Evolutionary conservation across 805 yeast species (phyloP).

Genomic region (Nakazawaea pomicola): DNA sequence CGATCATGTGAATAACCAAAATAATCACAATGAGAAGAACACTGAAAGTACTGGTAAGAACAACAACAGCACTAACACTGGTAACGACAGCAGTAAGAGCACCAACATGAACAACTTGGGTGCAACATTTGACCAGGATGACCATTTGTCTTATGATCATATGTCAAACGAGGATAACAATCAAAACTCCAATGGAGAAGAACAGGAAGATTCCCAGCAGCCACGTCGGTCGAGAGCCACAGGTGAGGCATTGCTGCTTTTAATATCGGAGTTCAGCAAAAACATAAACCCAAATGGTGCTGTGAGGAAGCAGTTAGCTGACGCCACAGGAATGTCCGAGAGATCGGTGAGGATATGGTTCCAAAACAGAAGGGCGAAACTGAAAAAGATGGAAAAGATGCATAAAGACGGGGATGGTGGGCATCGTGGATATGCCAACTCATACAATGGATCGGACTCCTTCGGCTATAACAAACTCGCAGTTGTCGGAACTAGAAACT

Average conservation of each 20-base stretch:
- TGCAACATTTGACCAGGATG: no score
- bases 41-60: no score
- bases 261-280: conserved; percentile 62
- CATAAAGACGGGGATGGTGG: conserved; percentile 19
- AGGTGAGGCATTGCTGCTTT: conserved; percentile 68
- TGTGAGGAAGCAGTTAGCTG: conserved; percentile 63
- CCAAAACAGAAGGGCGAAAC: conserved; percentile 81
- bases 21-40: no score
- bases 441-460: conserved; percentile 15
- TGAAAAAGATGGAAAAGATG: conserved; percentile 58
- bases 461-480: conserved; percentile 17
- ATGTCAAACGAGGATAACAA: conserved; percentile 16
- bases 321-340: conserved; percentile 75
- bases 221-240: conserved; percentile 31
- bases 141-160: conserved; percentile 18
- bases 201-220: conserved; percentile 10
- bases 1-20: background rate
- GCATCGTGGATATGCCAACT: conserved; percentile 16
- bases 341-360: conserved; percentile 91
- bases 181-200: conserved; percentile 4
- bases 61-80: no score
- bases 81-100: no score
- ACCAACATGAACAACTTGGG: no score
- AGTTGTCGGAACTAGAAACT: conserved; percentile 11
- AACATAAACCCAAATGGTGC: conserved; percentile 77